A percentile compares a stretch with the other conserved stretches of the same genome.
Conservation (phyloP, 257 asterid species). For the Rauvolfia tetraphylla region DNA sequence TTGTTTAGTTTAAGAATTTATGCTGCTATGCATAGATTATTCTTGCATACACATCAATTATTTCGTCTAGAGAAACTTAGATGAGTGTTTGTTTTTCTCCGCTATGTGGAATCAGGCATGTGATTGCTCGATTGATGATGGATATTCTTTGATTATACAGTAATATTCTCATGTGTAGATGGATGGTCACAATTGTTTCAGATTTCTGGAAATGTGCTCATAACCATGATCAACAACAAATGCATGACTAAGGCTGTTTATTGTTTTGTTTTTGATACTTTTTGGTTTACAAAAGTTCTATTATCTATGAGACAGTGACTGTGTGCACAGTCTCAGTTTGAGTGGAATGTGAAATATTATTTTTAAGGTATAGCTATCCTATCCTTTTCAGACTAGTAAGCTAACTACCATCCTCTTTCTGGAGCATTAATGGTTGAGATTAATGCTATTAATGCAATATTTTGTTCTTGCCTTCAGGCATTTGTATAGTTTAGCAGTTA, state of each 20-base stretch:
- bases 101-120: not conserved
- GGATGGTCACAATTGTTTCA: not conserved
- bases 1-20: not conserved
- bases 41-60: not conserved
- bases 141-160: not conserved
- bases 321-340: not conserved
- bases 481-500: not conserved
- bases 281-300: not conserved
- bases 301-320: not conserved
- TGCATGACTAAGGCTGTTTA: not conserved
- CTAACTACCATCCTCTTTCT: not conserved
- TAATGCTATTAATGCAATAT: not conserved
- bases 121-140: not conserved
- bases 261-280: not conserved
- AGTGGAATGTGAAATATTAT: not conserved
- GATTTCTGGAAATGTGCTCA: not conserved
- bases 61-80: not conserved
- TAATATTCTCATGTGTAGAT: not conserved
- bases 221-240: not conserved
- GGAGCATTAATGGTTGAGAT: not conserved
- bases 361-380: not conserved
- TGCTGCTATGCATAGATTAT: not conserved
- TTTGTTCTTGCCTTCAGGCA: not conserved
- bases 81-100: not conserved
- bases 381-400: not conserved